phyloP scores from a whole-genome alignment of 371 early-diverging fungal genomes.

The Mucor racemosus region DNA sequence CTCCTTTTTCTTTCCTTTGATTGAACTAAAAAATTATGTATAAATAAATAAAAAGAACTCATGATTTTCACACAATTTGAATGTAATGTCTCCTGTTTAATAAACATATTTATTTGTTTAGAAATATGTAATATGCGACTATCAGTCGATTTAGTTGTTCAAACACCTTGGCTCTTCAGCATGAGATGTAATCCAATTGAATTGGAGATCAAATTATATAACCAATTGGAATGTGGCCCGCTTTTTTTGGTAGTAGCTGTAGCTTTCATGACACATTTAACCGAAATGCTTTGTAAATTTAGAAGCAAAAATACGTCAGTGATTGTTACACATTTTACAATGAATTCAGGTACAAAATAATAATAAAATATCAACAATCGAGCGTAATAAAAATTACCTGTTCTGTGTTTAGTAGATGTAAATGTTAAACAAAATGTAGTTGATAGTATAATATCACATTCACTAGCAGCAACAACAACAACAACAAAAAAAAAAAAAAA shows the following conservation, averaged over 20 bases:
- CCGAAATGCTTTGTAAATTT: neutral
- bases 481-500: too few relatives aligned
- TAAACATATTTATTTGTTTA: slow-evolving; percentile 3
- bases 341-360: neutral
- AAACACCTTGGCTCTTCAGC: neutral
- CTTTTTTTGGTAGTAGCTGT: neutral
- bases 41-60: neutral
- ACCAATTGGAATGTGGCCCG: slow-evolving; percentile 3
- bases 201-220: neutral
- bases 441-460: neutral
- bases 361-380: neutral
- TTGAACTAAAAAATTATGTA: neutral
- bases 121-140: neutral
- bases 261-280: neutral
- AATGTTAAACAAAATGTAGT: neutral
- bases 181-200: neutral
- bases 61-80: slow-evolving; percentile 1
- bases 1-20: neutral
- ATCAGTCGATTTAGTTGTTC: neutral
- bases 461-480: neutral
- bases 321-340: neutral
- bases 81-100: slow-evolving; percentile 7
- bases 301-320: neutral
- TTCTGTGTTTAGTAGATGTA: too few relatives aligned
- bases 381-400: too few relatives aligned